Evolutionary conservation across 257 asterid genomes (phyloP).

Genomic region (Solanum habrochaites): DNA sequence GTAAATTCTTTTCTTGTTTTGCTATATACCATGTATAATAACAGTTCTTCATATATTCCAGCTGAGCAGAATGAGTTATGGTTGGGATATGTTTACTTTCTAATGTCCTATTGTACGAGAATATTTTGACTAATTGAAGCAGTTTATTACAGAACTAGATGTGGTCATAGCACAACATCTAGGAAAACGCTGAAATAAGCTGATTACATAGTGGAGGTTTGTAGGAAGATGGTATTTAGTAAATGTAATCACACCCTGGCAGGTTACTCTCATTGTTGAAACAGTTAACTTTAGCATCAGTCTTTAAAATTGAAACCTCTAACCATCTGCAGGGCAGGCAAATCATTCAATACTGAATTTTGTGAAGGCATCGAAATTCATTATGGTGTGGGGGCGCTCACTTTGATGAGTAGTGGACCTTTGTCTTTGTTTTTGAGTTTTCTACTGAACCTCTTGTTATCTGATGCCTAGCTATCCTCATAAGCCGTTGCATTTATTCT

Average conservation of each 20-base stretch:
- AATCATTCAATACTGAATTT: not conserved
- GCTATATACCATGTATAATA: not conserved
- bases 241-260: not conserved
- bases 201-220: not conserved
- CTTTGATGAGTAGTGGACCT: slow-evolving; percentile 20
- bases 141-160: not conserved
- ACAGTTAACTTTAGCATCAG: not conserved
- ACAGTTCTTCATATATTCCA: not conserved
- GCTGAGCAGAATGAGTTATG: not conserved
- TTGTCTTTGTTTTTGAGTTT: slow-evolving; percentile 25
- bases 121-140: not conserved
- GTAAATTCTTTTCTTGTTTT: not conserved
- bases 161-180: not conserved
- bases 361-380: not conserved
- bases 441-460: slow-evolving; percentile 14
- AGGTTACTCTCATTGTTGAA: not conserved
- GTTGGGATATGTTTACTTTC: not conserved
- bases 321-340: not conserved
- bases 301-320: not conserved
- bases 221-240: not conserved
- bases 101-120: not conserved
- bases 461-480: not conserved
- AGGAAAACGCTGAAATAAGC: not conserved
- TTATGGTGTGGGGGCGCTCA: not conserved
- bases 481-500: not conserved